Base-by-base conservation (phyloP, 2,329 filamentous ascomycete genomes). In the Curvularia sp. region DNA sequence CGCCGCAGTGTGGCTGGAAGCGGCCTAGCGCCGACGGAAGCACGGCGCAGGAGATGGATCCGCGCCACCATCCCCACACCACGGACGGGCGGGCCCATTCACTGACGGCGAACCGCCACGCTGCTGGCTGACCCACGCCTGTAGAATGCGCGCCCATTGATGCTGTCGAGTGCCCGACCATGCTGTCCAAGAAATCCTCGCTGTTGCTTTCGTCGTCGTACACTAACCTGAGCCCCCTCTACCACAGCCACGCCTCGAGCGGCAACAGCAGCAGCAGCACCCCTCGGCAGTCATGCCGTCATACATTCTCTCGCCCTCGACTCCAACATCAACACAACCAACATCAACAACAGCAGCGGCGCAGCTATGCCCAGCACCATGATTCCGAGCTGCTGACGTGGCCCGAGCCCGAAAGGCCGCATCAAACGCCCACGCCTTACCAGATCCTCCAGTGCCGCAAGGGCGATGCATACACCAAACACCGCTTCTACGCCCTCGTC, bases 401-500 rank as follows among this genome's bases (percentile, higher is more conserved):
- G 76, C 76, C 76, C 19, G 70, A 69, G 9, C 62, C 70, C 21
- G 53, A 68, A 19, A 69, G 57, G 53, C 80, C 79, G 15, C 78
- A 78, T 45, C 63, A 74, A 15, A 72, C 75, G 25, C 91, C 91
- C 1, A 94, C 93, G 0, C 95, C 95, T 1, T 98, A 99, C 80
- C 91, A 98, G 71, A 91, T 99, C 73, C 88, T 98, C 70, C 82
- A 85, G 30, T 80, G 85, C 63, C 79, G 81, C 53, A 85, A 80
- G 66, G 80, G 81, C 56, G 87, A 86, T 13, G 84, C 87, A 1
- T 98, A 99, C 77, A 89, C 86, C 61, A 98, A 99, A 78, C 80
- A 83, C 42, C 87, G 87, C 59, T 99, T 93, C 83, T 95, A 96
- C 77, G 86, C 94, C 72, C 86, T 99, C 51, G 95, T 96, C 57